phyloP scores from a whole-genome alignment of 352 stramenopile genomes.

The Globisporangium uncinulatum region DNA sequence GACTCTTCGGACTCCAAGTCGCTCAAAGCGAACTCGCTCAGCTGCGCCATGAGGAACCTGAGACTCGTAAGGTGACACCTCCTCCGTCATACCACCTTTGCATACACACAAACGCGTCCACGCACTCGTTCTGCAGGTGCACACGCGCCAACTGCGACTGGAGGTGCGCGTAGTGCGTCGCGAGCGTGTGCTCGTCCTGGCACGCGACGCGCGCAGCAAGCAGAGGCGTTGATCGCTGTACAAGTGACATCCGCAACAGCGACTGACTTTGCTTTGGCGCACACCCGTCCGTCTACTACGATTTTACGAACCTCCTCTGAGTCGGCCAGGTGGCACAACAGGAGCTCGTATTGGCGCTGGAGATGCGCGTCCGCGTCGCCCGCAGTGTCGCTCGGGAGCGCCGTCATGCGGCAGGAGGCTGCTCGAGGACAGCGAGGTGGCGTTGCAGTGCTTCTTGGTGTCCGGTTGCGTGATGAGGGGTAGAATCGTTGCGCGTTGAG shows the following conservation, averaged over 20 bases:
- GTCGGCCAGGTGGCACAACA: background rate
- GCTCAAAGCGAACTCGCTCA: slow-evolving; percentile 1
- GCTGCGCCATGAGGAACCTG: background rate
- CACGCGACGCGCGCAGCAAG: background rate
- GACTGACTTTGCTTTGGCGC: too few relatives aligned
- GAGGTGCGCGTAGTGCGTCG: background rate
- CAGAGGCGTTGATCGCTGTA: too few relatives aligned
- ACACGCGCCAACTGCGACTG: background rate
- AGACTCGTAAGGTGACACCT: background rate
- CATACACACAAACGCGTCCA: background rate
- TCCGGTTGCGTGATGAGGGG: too few relatives aligned
- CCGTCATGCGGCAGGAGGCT: too few relatives aligned
- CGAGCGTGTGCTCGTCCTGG: background rate
- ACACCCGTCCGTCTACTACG: background rate
- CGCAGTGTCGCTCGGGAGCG: background rate
- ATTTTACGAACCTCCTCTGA: background rate
- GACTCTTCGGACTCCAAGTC: slow-evolving; percentile 3
- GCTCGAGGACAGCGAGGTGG: too few relatives aligned
- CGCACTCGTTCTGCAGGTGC: slow-evolving; percentile 3
- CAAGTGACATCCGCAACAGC: too few relatives aligned
- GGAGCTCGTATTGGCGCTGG: background rate
- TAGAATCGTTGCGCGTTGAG: too few relatives aligned
- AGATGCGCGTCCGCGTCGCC: background rate
- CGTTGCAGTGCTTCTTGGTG: too few relatives aligned
- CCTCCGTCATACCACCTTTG: background rate